These are phyloP conservation scores for Fusarium lyarnte DNA, from an alignment of 2,329 filamentous ascomycete species.

Conservation along the genomic window DNA sequence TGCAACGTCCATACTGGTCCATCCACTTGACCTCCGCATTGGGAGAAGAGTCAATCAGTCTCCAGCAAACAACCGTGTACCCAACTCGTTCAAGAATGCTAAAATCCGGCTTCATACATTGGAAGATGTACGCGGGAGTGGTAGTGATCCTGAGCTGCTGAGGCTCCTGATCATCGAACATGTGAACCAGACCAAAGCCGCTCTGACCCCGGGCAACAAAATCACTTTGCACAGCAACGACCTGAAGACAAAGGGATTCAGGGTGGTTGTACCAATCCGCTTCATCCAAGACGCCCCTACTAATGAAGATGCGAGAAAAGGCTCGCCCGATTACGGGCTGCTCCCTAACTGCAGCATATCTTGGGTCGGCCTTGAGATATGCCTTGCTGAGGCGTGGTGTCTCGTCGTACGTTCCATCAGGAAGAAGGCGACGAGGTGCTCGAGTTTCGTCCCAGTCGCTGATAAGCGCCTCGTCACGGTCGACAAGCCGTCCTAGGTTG, in stretches of 20 bases:
- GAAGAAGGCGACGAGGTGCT: too few relatives aligned
- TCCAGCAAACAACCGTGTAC: neutral
- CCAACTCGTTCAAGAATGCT: neutral
- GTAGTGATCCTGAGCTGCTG: neutral
- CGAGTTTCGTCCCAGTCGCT: too few relatives aligned
- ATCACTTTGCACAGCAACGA: neutral
- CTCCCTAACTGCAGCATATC: neutral
- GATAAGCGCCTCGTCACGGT: too few relatives aligned
- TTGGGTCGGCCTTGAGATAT: neutral
- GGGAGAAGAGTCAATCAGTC: too few relatives aligned
- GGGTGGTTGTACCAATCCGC: neutral
- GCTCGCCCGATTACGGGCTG: neutral
- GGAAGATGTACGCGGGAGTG: neutral
- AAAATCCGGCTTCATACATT: neutral
- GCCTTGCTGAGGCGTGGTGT: neutral
- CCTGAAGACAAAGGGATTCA: neutral
- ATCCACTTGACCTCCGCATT: neutral
- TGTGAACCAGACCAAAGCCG: neutral
- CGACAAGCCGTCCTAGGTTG: too few relatives aligned
- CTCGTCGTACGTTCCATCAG: too few relatives aligned
- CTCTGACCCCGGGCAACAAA: neutral
- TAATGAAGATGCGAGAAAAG: neutral
- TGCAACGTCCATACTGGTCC: neutral
- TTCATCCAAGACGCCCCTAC: neutral
- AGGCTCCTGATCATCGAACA: neutral